Base-by-base conservation (phyloP, 164 flowering plant genomes). In the Tetracentron sinense region DNA sequence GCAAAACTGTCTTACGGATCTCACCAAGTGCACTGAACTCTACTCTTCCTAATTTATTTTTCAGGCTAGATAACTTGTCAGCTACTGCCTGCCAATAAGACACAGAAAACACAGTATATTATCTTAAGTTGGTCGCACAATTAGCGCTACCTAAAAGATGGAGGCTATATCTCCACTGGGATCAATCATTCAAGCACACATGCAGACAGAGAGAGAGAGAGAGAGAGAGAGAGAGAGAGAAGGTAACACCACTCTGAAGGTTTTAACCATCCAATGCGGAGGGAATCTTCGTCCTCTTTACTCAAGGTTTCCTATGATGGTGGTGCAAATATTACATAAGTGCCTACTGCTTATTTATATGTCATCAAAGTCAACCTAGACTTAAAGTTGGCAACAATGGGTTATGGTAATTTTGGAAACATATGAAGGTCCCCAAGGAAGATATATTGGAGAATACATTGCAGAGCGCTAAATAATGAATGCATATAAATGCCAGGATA, bases 1-100 rank as follows among this genome's bases (percentile, higher is more conserved):
- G 76, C 74, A 94, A 73, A 70, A 94, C 92, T 47, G 93, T 81
- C 63, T 72, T 71, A 10, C 99, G 92, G 69, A 89, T 91, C 69
- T 89, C 86, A 64, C 69, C 76, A 20, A 94, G 96, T 47, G 68
- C 78, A 71, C 66, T 58, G 56, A 79, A 69, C 6, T 89, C 81
- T 71, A 83, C 97, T 50, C 51, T 75, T 22, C 66, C 78, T 64
- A 94, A 71, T 60, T 69, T 83, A 63, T 74, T 71, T 80, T 89
- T 89, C 71, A 89, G 66, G 21, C 47, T 61, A 56, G 76, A 62
- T 68, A 94, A 53, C 68, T 77, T 80, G 48, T 71, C 70, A 23
- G 85, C 83, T 49, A 91, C 90, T 48, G 49, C 86, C 99, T 91
- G 84, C 38, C 29, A 74, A 52, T 47, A 22, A 31, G 46, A 30